Base-by-base conservation (phyloP, 306 rosid species). In the Cicer chorassanicum region DNA sequence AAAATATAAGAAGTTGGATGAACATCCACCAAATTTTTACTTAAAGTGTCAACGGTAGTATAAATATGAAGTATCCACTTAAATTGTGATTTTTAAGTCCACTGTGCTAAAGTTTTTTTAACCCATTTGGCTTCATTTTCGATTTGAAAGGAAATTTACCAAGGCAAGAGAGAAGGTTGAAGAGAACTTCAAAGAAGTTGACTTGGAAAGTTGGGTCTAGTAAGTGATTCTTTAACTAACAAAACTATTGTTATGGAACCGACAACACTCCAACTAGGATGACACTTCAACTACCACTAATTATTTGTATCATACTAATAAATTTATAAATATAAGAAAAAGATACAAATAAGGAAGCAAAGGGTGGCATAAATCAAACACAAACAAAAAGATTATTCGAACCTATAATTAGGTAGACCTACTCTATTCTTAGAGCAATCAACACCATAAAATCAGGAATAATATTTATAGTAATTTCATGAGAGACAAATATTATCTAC, bases 321-420 rank as follows among this genome's bases (percentile, higher is more conserved):
- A 14, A 55, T 13, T 49, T 49, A 49, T 49, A 4, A 48, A 50
- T n/a, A 14, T 50, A 50, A 50, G 9, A 50, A 14, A 6, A 50
- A 7, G 7, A 14, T 21, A 56, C 2, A 57, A 57, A 57, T 39
- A 57, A 57, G 9, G 15, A 9, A 57, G 8, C 1, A 24, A 24
- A 15, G 65, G 41, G 3, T 24, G 4, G n/a, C n/a, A 9, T 19
- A 19, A 18, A 6, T 1, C 64, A 57, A 57, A 57, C 41, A 16
- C 41, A 24, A 19, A 2, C 62, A 19, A 55, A 19, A 55, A 11
- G 0, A 55, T 19, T 55, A 55, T 55, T 55, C 9, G 38, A 29
- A 57, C 65, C 65, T 24, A 24, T 57, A 57, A 29, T 57, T 57
- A 57, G 65, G 41, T 24, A 24, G 29, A 57, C 65, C 65, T 24